Base-by-base conservation (phyloP, 257 asterid species). In the Ehretia macrophylla region DNA sequence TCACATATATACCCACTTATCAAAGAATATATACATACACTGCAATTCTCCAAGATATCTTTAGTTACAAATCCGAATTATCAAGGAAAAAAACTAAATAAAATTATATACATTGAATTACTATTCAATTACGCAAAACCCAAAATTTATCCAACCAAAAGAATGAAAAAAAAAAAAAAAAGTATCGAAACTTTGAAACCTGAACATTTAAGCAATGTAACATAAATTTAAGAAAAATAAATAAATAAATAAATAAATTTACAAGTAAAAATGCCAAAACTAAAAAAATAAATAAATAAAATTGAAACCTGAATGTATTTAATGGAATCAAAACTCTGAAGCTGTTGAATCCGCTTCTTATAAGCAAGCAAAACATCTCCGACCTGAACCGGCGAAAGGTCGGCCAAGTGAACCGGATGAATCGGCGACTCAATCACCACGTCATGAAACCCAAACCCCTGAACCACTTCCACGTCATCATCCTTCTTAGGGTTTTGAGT, bases 371-470 rank as follows among this genome's bases (percentile, higher is more conserved):
- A 65, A 51, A 88, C 95, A 32, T 84, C 89, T 11, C 84, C 83
- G 39, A 86, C 66, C 66, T 77, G 76, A 63, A 27, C 70, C 45
- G 84, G 77, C 8, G 84, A 61, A 62, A 86, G 87, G 76, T 92
- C 95, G 44, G 69, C 32, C 58, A 92, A 68, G 62, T 85, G 88
- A 65, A 88, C 59, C 27, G 89, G 79, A 70, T 92, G 97, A 51
- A 69, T 51, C 74, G 99, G 96, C 17, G 91, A 76, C 69, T 92
- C 99, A 46, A 92, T 92, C 67, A 92, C 96, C 56, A 92, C 99
- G 53, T 92, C 99, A 66, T 88, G 99, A 65, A 86, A 92, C 56
- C 99, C 97, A 69, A 85, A 81, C 17, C 99, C 99, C 61, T 75
- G 27, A 2, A 82, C 68, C 51, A 72, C 16, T 10, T 4, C 21